Evolutionary conservation across 805 yeast species (phyloP), one percentile per base, ranked within the genome.

Genomic region (Maudiozyma barnettii): DNA sequence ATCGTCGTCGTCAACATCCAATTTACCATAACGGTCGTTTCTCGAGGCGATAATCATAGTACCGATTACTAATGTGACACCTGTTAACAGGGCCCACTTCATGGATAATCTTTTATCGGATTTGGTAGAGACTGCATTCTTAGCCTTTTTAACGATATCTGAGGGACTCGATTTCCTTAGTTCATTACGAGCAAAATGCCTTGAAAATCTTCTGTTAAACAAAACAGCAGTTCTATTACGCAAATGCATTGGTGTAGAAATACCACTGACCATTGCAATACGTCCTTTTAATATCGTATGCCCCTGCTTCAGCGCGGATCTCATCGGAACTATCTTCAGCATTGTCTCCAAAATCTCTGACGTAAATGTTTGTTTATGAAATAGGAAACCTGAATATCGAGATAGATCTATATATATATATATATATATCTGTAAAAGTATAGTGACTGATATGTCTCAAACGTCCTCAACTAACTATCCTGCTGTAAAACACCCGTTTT

Each of bases 71-170:
- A 63, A 38, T 4, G 66, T 59, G 21, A 61, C 58, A 47, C 67
- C 57, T 1, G 66, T 59, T 8, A 62, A 30, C 5, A 63, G 55
- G 7, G 53, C 59, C 61, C 64, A 57, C 45, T 59, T 63, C 48
- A 56, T 56, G 39, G 46, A 37, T n/a, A 44, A 22, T 35, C 26
- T 31, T 18, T 22, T 19, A 26, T 30, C 16, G 5, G 39, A n/a
- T 20, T 10, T n/a, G 18, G 23, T 18, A 9, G 20, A 10, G 2
- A 37, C 39, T 5, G 49, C 46, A 35, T 46, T 36, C 21, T 29
- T 35, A n/a, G 45, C 40, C 38, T 40, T 22, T 46, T 45, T n/a
- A n/a, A 38, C 45, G n/a, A 33, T 33, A 33, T 14, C 19, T n/a
- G 37, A 33, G 26, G 26, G n/a, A 18, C 8, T 16, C 5, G 20